Percentiles rank a stretch among this genome's conserved stretches.
phyloP scores from a whole-genome alignment of 2,329 filamentous ascomycete species.

The Bipolaris cookei region DNA sequence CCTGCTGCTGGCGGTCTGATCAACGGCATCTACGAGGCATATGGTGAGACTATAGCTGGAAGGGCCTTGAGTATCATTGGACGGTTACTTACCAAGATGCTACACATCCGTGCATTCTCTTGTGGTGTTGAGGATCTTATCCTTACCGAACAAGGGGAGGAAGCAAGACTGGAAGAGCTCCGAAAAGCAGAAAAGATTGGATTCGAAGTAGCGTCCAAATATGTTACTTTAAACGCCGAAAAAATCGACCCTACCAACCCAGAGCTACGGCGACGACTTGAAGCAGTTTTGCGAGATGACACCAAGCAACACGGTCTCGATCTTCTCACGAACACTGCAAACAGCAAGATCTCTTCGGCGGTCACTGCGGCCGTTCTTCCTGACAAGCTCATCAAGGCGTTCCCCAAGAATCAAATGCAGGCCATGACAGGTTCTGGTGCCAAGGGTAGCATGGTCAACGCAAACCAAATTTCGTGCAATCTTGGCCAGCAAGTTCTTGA shows the following conservation, averaged over 20 bases:
- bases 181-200: slow-evolving; percentile 72
- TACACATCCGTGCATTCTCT: slow-evolving; percentile 93
- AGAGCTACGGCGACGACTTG: slow-evolving; percentile 77
- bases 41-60: slow-evolving; percentile 85
- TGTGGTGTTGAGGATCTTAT: slow-evolving; percentile 97
- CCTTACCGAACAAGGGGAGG: slow-evolving; percentile 80
- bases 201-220: slow-evolving; percentile 80
- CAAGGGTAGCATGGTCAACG: slow-evolving; percentile 91
- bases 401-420: slow-evolving; percentile 98
- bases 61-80: slow-evolving; percentile 89
- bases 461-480: slow-evolving; percentile 97
- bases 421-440: slow-evolving; percentile 97
- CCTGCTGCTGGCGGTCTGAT: slow-evolving; percentile 85
- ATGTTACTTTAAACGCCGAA: slow-evolving; percentile 78
- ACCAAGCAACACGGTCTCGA: slow-evolving; percentile 91
- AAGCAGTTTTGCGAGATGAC: slow-evolving; percentile 90
- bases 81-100: slow-evolving; percentile 82
- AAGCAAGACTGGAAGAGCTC: slow-evolving; percentile 71
- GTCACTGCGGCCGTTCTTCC: slow-evolving; percentile 84
- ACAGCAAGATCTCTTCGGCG: slow-evolving; percentile 72
- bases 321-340: slow-evolving; percentile 77
- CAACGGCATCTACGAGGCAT: slow-evolving; percentile 91
- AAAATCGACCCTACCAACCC: slow-evolving; percentile 68
- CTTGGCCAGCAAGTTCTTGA: slow-evolving; percentile 96
- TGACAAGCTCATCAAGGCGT: slow-evolving; percentile 81